Evolutionary conservation across 2,329 filamentous ascomycete genomes (phyloP).

Genomic region (Microsporum audouinii): DNA sequence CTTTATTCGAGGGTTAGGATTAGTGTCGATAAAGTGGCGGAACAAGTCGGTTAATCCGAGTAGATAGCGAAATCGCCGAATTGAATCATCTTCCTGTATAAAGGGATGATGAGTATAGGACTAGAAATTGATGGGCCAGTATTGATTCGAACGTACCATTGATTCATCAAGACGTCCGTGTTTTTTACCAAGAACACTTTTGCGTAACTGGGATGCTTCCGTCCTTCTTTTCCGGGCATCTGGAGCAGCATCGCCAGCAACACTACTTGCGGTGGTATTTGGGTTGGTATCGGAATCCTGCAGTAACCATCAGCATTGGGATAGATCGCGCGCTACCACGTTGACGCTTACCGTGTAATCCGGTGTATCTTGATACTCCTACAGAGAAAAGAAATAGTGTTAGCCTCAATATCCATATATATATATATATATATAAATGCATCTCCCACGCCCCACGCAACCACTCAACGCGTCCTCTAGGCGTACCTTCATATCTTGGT

Average conservation of each 20-base stretch:
- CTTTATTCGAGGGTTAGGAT: constrained; percentile 87
- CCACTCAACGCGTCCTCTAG: constrained; percentile 24
- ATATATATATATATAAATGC: background rate
- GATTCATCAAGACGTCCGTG: constrained; percentile 84
- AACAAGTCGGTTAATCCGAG: constrained; percentile 92
- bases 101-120: constrained; percentile 12
- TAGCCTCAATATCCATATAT: background rate
- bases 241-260: constrained; percentile 57
- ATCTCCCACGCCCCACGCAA: background rate
- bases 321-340: constrained; percentile 2
- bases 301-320: constrained; percentile 2
- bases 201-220: constrained; percentile 77
- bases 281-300: constrained; percentile 56
- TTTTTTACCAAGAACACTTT: constrained; percentile 89
- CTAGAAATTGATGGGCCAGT: background rate
- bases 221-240: constrained; percentile 80
- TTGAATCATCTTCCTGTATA: constrained; percentile 77
- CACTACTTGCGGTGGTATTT: constrained; percentile 67
- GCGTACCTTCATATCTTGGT: constrained; percentile 34
- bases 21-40: constrained; percentile 96
- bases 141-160: constrained; percentile 48
- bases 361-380: constrained; percentile 48
- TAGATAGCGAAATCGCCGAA: constrained; percentile 86
- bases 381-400: background rate
- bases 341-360: constrained; percentile 45